These are phyloP conservation scores for Suillus decipiens DNA, from an alignment of 768 basidiomycete species.

Conservation along the genomic window DNA sequence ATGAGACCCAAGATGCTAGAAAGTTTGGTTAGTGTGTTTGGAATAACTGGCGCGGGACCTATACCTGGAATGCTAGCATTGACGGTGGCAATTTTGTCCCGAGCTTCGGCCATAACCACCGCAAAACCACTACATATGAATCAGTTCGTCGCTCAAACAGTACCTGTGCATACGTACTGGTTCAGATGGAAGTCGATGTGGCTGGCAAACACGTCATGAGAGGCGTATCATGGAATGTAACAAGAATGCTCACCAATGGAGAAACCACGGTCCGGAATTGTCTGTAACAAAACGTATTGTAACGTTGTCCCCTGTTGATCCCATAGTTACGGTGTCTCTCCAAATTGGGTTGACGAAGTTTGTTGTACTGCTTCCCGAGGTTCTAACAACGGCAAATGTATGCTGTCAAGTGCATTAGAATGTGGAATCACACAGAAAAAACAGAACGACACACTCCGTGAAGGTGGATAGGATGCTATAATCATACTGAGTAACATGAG, in stretches of 20 bases:
- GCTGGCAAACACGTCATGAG: slow-evolving; percentile 18
- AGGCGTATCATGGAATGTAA: background rate
- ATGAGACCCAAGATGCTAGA: slow-evolving; percentile 22
- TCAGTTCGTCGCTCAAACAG: slow-evolving; percentile 11
- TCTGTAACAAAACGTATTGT: slow-evolving; percentile 63
- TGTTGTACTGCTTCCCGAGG: slow-evolving; percentile 29
- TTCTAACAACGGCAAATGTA: slow-evolving; percentile 40
- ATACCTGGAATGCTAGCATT: slow-evolving; percentile 20
- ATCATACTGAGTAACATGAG: background rate
- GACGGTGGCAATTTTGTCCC: slow-evolving; percentile 13
- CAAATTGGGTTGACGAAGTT: slow-evolving; percentile 41
- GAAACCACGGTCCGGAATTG: slow-evolving; percentile 65
- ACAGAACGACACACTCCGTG: slow-evolving; percentile 36
- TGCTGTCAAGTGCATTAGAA: slow-evolving; percentile 28
- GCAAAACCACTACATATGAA: slow-evolving; percentile 29
- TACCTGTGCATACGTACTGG: slow-evolving; percentile 16
- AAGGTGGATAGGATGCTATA: slow-evolving; percentile 41
- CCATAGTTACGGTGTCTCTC: slow-evolving; percentile 38
- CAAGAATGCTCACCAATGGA: slow-evolving; percentile 38
- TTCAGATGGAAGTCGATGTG: slow-evolving; percentile 35
- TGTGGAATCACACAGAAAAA: background rate
- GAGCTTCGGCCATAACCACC: slow-evolving; percentile 31
- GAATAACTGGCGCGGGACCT: background rate
- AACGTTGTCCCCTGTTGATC: slow-evolving; percentile 42
- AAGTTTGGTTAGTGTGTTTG: background rate